These are phyloP conservation scores for Populus trichocarpa DNA, from an alignment of 441 rosid genomes.

Conservation along the genomic window DNA sequence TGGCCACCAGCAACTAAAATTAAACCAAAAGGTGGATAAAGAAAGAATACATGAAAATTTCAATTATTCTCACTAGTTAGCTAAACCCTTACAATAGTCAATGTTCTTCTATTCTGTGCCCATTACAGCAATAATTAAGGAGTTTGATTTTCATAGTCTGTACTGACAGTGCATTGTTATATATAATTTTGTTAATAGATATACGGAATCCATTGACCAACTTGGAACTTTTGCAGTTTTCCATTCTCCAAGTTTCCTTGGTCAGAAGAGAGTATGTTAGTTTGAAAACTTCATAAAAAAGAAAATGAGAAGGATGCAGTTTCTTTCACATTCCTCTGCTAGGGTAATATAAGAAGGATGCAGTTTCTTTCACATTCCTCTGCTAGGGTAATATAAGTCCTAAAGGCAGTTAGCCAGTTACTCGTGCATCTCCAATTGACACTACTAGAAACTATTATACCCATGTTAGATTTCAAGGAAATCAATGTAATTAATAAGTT, in stretches of 20 bases:
- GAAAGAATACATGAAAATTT: not conserved
- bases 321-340: not conserved
- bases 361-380: not conserved
- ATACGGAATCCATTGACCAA: not conserved
- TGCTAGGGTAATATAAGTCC: not conserved
- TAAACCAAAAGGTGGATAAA: not conserved
- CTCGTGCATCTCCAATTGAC: too few species aligned
- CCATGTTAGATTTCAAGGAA: too few species aligned
- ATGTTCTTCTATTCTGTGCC: not conserved
- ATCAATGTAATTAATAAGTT: too few species aligned
- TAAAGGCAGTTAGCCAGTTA: too few species aligned
- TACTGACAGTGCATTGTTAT: not conserved
- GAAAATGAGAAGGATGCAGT: too few species aligned
- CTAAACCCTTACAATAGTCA: not conserved
- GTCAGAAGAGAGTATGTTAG: not conserved
- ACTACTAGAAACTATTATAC: too few species aligned
- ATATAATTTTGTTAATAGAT: not conserved
- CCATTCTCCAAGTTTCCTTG: not conserved
- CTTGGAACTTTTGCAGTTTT: not conserved
- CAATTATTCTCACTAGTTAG: not conserved
- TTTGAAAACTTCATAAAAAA: not conserved
- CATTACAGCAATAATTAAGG: not conserved
- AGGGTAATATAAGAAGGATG: not conserved
- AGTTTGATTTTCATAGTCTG: not conserved
- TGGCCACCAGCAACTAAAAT: not conserved